Percentiles rank a stretch among this genome's conserved stretches.
phyloP scores from a whole-genome alignment of 208 protist genomes.

The Acanthamoeba sp. region DNA sequence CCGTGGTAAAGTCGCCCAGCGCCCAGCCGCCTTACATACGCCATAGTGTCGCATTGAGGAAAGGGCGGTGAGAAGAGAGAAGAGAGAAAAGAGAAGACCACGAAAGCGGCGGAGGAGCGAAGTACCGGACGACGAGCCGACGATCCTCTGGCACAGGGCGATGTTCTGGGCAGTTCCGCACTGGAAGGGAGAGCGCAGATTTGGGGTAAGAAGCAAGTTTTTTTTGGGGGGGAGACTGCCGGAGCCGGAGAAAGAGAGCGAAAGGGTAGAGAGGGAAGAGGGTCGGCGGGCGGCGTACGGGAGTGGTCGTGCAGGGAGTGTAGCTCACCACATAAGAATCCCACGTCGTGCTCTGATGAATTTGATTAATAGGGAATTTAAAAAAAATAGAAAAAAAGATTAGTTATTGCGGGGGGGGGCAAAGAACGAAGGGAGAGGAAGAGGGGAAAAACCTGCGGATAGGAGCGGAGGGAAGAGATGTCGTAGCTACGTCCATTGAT shows the following conservation, averaged over 20 bases:
- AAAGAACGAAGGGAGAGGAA: not conserved
- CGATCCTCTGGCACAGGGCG: not conserved
- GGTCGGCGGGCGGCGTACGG: not conserved
- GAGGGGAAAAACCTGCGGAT: not conserved
- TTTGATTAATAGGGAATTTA: not conserved
- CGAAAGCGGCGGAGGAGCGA: not conserved
- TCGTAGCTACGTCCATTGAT: not conserved
- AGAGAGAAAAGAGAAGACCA: not conserved
- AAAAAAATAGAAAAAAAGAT: not conserved
- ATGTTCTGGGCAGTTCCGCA: not conserved
- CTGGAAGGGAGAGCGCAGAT: not conserved
- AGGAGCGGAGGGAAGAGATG: not conserved
- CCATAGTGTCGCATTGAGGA: not conserved
- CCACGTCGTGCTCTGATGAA: not conserved
- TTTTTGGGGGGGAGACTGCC: not conserved
- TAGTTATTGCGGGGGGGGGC: not conserved
- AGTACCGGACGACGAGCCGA: not conserved
- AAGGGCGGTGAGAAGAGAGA: not conserved
- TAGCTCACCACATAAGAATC: not conserved
- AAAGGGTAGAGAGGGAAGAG: too few relatives aligned
- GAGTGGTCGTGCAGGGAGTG: not conserved
- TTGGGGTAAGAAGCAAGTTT: not conserved
- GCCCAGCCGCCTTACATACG: not conserved
- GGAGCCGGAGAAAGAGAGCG: not conserved
- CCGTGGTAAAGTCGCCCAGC: not conserved